Evolutionary conservation across 345 rosid genomes (phyloP).

Genomic region (Salix viminalis): DNA sequence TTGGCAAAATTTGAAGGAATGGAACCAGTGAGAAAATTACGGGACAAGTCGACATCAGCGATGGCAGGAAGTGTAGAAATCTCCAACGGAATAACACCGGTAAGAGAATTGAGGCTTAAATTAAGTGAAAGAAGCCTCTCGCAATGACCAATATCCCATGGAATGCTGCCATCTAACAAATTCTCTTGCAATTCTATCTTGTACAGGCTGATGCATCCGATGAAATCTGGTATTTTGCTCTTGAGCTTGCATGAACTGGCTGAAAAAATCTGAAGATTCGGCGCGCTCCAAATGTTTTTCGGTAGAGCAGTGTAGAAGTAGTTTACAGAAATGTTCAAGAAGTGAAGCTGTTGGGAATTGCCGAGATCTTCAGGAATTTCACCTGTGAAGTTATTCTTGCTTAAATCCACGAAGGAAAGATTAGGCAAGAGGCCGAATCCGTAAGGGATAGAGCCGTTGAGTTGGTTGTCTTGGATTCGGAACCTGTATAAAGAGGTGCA

Average conservation of each 20-base stretch:
- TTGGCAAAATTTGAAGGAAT: constrained; percentile 79
- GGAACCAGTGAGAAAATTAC: constrained; percentile 67
- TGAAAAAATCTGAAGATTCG: constrained; percentile 62
- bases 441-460: constrained; percentile 63
- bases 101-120: constrained; percentile 62
- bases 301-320: constrained; percentile 50
- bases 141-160: constrained; percentile 79
- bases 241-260: constrained; percentile 52
- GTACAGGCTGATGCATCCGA: constrained; percentile 64
- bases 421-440: constrained; percentile 68
- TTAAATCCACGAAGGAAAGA: constrained; percentile 62
- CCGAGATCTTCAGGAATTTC: constrained; percentile 69
- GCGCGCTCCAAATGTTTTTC: constrained; percentile 55
- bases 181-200: constrained; percentile 77
- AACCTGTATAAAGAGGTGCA: constrained; percentile 66
- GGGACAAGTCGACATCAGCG: constrained; percentile 74
- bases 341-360: constrained; percentile 52
- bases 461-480: constrained; percentile 57
- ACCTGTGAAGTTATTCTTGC: constrained; percentile 64
- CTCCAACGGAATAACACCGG: constrained; percentile 81
- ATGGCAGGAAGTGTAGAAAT: constrained; percentile 68
- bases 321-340: constrained; percentile 70
- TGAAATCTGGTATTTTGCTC: constrained; percentile 67
- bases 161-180: constrained; percentile 64
- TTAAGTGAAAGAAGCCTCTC: constrained; percentile 69